Evolutionary conservation across 805 yeast genomes (phyloP).

Genomic region (Saturnispora diversa): DNA sequence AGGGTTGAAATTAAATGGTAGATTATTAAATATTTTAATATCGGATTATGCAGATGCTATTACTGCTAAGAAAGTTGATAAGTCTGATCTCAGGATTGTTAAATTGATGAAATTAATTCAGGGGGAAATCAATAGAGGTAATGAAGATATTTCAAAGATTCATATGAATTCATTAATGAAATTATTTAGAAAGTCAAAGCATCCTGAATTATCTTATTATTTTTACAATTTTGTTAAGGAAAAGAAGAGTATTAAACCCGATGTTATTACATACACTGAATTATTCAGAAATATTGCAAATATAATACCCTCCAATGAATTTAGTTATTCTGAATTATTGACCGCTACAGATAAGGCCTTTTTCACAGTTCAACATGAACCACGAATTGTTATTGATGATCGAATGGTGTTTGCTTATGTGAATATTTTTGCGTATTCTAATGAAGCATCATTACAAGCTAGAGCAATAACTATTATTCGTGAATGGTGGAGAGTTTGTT

Average conservation of each 20-base stretch:
- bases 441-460: conserved; percentile 22
- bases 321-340: conserved; percentile 16
- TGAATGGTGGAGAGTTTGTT: conserved; percentile 25
- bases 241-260: conserved; percentile 24
- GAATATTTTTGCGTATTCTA: conserved; percentile 21
- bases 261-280: conserved; percentile 30
- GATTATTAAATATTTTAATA: conserved; percentile 39
- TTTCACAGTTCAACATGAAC: conserved; percentile 17
- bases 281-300: conserved; percentile 19
- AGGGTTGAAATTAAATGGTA: conserved; percentile 46
- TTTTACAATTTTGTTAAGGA: conserved; percentile 28
- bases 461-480: conserved; percentile 23
- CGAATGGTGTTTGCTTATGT: conserved; percentile 21
- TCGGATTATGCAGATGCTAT: conserved; percentile 33
- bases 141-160: conserved; percentile 28
- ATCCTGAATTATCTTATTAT: conserved; percentile 32
- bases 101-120: conserved; percentile 29
- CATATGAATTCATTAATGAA: conserved; percentile 41
- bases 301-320: conserved; percentile 5
- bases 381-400: conserved; percentile 17
- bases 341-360: conserved; percentile 20
- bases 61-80: conserved; percentile 1
- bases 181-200: conserved; percentile 36
- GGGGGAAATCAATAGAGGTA: conserved; percentile 24
- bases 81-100: conserved; percentile 28